These are phyloP conservation scores for Apostasia ramifera DNA, from an alignment of 106 monocot genomes.

Conservation along the genomic window DNA sequence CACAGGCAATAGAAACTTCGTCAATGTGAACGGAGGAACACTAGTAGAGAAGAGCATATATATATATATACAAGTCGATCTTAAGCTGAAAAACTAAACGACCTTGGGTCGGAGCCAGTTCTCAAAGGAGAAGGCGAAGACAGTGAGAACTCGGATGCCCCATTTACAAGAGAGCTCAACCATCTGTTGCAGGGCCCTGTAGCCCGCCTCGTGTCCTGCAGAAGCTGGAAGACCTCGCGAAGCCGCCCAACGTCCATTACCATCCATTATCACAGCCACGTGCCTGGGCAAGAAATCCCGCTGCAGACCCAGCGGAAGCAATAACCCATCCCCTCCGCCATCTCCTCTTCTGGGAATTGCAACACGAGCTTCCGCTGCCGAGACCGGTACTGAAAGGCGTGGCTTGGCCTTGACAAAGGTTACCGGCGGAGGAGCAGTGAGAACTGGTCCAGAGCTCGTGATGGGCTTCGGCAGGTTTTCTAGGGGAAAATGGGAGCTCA, in stretches of 20 bases:
- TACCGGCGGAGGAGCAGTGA: neutral
- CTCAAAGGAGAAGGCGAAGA: conserved; percentile 78
- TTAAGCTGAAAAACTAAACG: neutral
- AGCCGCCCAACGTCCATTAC: conserved; percentile 44
- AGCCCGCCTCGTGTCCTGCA: conserved; percentile 59
- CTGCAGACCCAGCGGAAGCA: conserved; percentile 19
- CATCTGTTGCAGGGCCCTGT: conserved; percentile 29
- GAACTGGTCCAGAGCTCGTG: neutral
- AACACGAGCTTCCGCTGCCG: neutral
- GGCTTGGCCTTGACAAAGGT: neutral
- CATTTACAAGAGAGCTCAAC: conserved; percentile 40
- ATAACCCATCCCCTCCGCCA: neutral
- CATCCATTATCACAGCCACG: conserved; percentile 61
- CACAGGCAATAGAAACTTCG: neutral
- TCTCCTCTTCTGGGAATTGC: neutral
- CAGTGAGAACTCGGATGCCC: conserved; percentile 65
- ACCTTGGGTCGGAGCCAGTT: conserved; percentile 79
- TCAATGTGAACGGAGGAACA: neutral
- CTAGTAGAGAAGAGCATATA: neutral
- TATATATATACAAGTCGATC: neutral
- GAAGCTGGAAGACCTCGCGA: conserved; percentile 25
- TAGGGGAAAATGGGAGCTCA: neutral
- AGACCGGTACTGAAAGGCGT: neutral
- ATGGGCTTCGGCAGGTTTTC: neutral
- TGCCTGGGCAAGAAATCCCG: conserved; percentile 34